phyloP scores from a whole-genome alignment of 768 basidiomycete genomes.

The Terana coerulea region DNA sequence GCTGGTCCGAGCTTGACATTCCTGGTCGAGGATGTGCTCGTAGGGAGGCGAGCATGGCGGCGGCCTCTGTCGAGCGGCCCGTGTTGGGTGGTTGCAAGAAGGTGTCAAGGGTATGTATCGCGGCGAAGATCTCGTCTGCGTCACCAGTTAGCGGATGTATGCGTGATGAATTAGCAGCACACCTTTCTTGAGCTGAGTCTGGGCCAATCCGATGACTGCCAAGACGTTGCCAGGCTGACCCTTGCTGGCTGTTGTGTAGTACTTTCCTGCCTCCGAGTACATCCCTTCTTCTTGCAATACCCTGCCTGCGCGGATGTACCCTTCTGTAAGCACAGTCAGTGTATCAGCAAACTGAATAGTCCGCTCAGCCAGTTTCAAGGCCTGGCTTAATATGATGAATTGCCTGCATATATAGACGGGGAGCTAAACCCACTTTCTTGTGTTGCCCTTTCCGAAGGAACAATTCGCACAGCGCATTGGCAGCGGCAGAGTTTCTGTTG shows the following conservation, averaged over 20 bases:
- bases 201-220: slow-evolving; percentile 81
- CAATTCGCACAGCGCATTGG: slow-evolving; percentile 78
- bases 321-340: slow-evolving; percentile 77
- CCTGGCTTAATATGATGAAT: slow-evolving; percentile 43
- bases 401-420: not conserved
- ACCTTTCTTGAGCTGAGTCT: slow-evolving; percentile 85
- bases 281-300: slow-evolving; percentile 72
- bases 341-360: slow-evolving; percentile 94
- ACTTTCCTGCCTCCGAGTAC: slow-evolving; percentile 58
- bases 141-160: not conserved
- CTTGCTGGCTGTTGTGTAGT: slow-evolving; percentile 64
- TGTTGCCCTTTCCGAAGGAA: slow-evolving; percentile 70
- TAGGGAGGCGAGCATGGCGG: slow-evolving; percentile 84
- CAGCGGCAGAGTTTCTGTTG: slow-evolving; percentile 74
- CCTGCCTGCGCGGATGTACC: slow-evolving; percentile 80
- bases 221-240: slow-evolving; percentile 71
- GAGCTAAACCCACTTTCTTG: slow-evolving; percentile 42
- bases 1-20: slow-evolving; percentile 67
- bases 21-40: slow-evolving; percentile 81
- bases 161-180: slow-evolving; percentile 10
- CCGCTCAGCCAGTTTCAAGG: slow-evolving; percentile 89
- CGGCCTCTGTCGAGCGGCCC: slow-evolving; percentile 70
- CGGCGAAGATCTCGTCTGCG: slow-evolving; percentile 76
- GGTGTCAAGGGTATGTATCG: slow-evolving; percentile 81
- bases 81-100: slow-evolving; percentile 64